A percentile compares a stretch with the other conserved stretches of the same genome.
Evolutionary conservation across 148 eudicot genomes (phyloP).

Genomic region (Cornus florida): DNA sequence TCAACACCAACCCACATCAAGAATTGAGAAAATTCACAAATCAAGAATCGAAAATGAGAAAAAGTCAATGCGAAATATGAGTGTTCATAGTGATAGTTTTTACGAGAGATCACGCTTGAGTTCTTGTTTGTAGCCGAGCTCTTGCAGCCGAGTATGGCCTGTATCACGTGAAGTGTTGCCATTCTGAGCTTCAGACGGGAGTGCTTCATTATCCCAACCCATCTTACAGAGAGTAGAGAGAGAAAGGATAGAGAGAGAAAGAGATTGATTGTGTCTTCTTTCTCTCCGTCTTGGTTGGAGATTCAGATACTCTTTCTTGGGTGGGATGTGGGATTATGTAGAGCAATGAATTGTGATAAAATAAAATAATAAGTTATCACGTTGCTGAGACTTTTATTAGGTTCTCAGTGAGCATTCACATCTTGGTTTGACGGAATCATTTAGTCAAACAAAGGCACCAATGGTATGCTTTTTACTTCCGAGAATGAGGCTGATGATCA

Average conservation of each 20-base stretch:
- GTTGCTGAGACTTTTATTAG: not conserved
- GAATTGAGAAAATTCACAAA: not conserved
- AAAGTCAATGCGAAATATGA: not conserved
- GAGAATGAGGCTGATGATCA: not conserved
- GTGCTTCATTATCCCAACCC: slow-evolving; percentile 26
- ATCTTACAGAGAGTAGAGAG: slow-evolving; percentile 18
- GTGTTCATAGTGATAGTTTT: not conserved
- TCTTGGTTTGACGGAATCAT: not conserved
- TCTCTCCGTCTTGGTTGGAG: slow-evolving; percentile 7
- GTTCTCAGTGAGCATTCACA: not conserved
- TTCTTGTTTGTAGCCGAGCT: slow-evolving; percentile 87
- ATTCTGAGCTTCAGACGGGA: slow-evolving; percentile 30
- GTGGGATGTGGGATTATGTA: too few relatives aligned
- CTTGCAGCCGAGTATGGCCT: slow-evolving; percentile 58
- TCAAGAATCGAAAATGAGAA: too few relatives aligned
- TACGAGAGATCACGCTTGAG: slow-evolving; percentile 94
- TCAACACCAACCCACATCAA: not conserved
- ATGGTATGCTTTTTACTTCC: not conserved
- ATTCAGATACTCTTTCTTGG: not conserved
- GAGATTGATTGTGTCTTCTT: not conserved
- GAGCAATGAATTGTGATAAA: too few relatives aligned
- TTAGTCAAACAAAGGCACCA: not conserved
- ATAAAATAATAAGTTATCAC: not conserved
- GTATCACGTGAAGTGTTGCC: slow-evolving; percentile 31
- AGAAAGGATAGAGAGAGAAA: not conserved